phyloP scores from a whole-genome alignment of 805 yeast species.

The Pichia pseudocactophila region DNA sequence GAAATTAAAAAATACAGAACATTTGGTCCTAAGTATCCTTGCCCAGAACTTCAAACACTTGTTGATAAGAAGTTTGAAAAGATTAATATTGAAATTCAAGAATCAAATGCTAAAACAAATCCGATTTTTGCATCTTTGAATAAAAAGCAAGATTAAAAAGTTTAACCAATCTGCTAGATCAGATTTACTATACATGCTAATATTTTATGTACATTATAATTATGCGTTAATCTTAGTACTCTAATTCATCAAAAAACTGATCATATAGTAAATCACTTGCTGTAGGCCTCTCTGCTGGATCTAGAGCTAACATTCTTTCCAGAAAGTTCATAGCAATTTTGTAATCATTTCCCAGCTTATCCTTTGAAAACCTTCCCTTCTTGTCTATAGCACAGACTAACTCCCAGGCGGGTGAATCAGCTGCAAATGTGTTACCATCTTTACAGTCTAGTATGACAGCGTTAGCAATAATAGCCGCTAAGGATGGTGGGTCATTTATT shows the following conservation, averaged over 20 bases:
- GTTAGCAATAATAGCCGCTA: constrained; percentile 34
- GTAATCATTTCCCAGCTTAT: constrained; percentile 29
- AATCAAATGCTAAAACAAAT: neutral
- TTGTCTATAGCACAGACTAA: constrained; percentile 42
- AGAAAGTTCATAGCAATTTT: constrained; percentile 46
- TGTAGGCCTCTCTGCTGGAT: constrained; percentile 46
- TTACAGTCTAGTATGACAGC: constrained; percentile 36
- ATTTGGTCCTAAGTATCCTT: constrained; percentile 48
- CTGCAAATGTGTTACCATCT: constrained; percentile 54
- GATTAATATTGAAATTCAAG: neutral
- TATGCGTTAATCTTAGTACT: too few species aligned
- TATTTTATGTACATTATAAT: too few species aligned
- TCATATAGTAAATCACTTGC: constrained; percentile 49
- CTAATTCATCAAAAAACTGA: constrained; percentile 42
- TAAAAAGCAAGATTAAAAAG: neutral
- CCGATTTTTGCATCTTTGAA: neutral
- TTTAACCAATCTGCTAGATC: neutral
- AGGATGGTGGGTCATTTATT: constrained; percentile 34
- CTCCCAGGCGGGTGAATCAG: constrained; percentile 64
- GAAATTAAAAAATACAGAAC: constrained; percentile 57
- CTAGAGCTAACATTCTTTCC: constrained; percentile 48
- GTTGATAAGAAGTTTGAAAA: neutral
- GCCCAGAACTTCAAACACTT: neutral
- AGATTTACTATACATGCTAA: neutral
- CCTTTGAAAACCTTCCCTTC: constrained; percentile 31